Evolutionary conservation across 2,329 filamentous ascomycete genomes (phyloP), one percentile per base, ranked within the genome.

Genomic region (Cordyceps farinosa): DNA sequence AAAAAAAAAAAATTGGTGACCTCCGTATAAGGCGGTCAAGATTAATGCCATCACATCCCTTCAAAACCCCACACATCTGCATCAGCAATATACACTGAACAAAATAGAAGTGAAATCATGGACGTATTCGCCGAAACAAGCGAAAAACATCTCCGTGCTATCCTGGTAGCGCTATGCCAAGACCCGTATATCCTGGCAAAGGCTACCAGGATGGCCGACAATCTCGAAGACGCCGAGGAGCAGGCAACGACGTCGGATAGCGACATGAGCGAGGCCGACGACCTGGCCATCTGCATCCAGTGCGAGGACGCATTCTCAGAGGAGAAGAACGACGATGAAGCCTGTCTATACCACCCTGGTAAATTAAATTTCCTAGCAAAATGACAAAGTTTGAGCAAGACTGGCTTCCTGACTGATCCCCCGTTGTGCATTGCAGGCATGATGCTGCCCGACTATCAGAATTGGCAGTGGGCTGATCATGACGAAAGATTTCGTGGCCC

Each of bases 21-120:
- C 22, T 22, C 22, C 34, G 34, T 34, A 34, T 9, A 34, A 34
- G 34, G 34, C 34, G 34, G 34, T 34, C 34, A 34, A 34, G 3
- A 15, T 15, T 40, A 15, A 40, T 40, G 10, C 38, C 38, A 13
- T 15, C 38, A 11, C 34, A 7, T 9, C 68, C 67, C n/a, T 32
- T 70, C n/a, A 51, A 38, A n/a, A 60, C 68, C 57, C 63, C 48
- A 52, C 29, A 51, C 30, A 32, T 11, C 6, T 22, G 10, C 45
- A 29, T 15, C 22, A 29, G 5, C 34, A 3, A 30, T 8, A 15
- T 15, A 13, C 5, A 48, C 10, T 11, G 13, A 29, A 48, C 45
- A 15, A 29, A 5, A 30, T 6, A 17, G 5, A 3, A 27, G 45
- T 13, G 10, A 29, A 27, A 17, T 15, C 10, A 48, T 48, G 45